Evolutionary conservation across 371 early-diverging fungal genomes (phyloP).

Genomic region (Thermomucor indicae-seudaticae): DNA sequence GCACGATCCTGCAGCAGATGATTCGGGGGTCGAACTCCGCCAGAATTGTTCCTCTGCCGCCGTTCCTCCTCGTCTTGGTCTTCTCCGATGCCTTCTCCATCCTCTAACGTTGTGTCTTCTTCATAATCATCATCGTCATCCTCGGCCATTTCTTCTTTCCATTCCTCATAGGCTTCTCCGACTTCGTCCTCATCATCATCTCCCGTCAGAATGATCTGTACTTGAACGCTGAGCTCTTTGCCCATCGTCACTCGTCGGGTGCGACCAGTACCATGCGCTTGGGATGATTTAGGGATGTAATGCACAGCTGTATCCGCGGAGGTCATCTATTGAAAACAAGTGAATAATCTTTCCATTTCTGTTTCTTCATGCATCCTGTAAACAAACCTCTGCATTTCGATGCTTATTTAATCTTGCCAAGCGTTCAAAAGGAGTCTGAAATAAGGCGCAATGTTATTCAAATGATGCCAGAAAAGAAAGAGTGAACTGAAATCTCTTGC

Average conservation of each 20-base stretch:
- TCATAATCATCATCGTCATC: slow-evolving; percentile 3
- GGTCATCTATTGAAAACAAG: slow-evolving; percentile 21
- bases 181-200: slow-evolving; percentile 22
- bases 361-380: too few relatives aligned
- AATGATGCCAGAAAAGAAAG: slow-evolving; percentile 2
- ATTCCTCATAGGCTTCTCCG: slow-evolving; percentile 28
- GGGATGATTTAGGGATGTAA: slow-evolving; percentile 9
- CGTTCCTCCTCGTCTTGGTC: not conserved
- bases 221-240: slow-evolving; percentile 16
- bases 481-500: slow-evolving; percentile 25
- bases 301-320: slow-evolving; percentile 26
- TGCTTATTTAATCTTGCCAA: slow-evolving; percentile 87
- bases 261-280: too few relatives aligned
- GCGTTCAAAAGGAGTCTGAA: slow-evolving; percentile 85
- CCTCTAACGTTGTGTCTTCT: not conserved
- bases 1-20: not conserved
- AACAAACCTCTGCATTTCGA: slow-evolving; percentile 66
- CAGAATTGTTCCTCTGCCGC: not conserved
- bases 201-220: slow-evolving; percentile 23
- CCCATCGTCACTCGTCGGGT: slow-evolving; percentile 13
- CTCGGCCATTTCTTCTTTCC: slow-evolving; percentile 32
- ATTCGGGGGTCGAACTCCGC: not conserved
- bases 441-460: too few relatives aligned
- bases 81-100: slow-evolving; percentile 3
- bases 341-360: too few relatives aligned